Conservation (phyloP, 768 basidiomycete species). For the Sarcodon sp. region DNA sequence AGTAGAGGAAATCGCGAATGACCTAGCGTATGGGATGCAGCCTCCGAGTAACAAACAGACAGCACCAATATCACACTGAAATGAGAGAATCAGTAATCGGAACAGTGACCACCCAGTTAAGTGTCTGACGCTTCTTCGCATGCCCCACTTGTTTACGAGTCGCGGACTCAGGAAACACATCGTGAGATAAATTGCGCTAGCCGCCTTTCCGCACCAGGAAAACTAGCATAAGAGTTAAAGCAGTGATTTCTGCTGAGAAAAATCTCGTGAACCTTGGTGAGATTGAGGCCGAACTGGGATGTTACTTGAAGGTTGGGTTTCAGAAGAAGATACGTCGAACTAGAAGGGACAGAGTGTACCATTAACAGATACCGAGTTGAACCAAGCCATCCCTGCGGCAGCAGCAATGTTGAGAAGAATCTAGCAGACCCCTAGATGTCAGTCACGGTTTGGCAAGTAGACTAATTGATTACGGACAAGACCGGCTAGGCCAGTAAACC, state of each 20-base stretch:
- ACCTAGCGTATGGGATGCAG: slow-evolving; percentile 64
- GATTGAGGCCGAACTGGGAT: slow-evolving; percentile 47
- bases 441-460: background rate
- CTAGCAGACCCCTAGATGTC: slow-evolving; percentile 18
- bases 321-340: background rate
- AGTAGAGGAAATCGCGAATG: too few relatives aligned
- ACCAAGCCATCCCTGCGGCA: slow-evolving; percentile 71
- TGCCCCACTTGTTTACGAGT: slow-evolving; percentile 43
- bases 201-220: slow-evolving; percentile 61
- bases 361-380: slow-evolving; percentile 67
- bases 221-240: too few relatives aligned
- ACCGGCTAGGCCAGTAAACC: slow-evolving; percentile 53
- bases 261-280: slow-evolving; percentile 46
- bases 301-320: slow-evolving; percentile 28
- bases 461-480: slow-evolving; percentile 27
- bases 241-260: too few relatives aligned
- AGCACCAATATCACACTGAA: slow-evolving; percentile 53
- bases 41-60: slow-evolving; percentile 42
- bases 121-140: slow-evolving; percentile 43
- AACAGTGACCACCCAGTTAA: background rate
- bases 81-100: background rate
- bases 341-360: slow-evolving; percentile 23
- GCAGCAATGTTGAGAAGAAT: slow-evolving; percentile 46
- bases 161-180: slow-evolving; percentile 45
- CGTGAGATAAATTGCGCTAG: slow-evolving; percentile 50